Evolutionary conservation across 2,329 filamentous ascomycete species (phyloP).

Genomic region (Aspergillus piperis): DNA sequence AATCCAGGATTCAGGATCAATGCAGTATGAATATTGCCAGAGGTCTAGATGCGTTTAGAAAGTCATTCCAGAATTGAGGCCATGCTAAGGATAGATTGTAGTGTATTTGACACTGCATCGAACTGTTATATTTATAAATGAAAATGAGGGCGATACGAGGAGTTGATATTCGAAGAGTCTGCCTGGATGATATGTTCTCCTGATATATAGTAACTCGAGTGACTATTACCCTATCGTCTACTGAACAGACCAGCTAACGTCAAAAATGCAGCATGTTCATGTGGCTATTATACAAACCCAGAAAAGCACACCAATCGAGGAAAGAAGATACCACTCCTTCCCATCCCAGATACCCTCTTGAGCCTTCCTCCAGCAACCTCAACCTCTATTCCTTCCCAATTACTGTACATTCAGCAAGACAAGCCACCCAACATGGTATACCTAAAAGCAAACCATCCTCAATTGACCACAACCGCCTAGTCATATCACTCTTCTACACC

Average conservation of each 20-base stretch:
- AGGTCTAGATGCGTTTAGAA: too few relatives aligned
- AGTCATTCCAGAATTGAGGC: too few relatives aligned
- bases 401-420: background rate
- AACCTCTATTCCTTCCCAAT: background rate
- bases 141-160: background rate
- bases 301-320: background rate
- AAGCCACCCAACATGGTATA: background rate
- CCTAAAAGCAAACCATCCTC: background rate
- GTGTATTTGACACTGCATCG: background rate
- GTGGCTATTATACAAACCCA: background rate
- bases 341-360: background rate
- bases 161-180: too few relatives aligned
- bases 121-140: background rate
- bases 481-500: background rate
- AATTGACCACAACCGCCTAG: background rate
- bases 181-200: too few relatives aligned
- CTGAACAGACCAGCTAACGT: background rate
- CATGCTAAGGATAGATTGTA: background rate
- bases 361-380: background rate
- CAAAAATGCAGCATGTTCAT: background rate
- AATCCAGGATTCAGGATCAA: too few relatives aligned
- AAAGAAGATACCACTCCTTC: background rate
- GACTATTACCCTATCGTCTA: too few relatives aligned
- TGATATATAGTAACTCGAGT: too few relatives aligned
- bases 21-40: too few relatives aligned